Base-by-base conservation (phyloP, 768 basidiomycete species). In the Boletus reticulatus region DNA sequence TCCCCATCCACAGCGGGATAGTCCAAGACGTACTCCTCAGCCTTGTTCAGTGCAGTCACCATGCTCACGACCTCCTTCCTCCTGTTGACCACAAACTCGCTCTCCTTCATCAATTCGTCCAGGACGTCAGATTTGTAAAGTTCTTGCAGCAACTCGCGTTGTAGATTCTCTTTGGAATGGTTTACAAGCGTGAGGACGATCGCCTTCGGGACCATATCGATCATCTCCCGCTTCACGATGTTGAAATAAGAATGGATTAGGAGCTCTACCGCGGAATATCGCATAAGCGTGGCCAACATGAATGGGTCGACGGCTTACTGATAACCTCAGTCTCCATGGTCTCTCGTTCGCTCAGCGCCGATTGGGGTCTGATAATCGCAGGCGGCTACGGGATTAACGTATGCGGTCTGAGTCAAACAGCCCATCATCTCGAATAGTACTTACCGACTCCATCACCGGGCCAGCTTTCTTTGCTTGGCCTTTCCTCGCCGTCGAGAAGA, bases 241-340 rank as follows among this genome's bases (percentile, higher is more conserved):
- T 97, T 94, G 81, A 90, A 98, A 74, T 98, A 98, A 5, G 94
- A 97, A 70, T 90, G 83, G 64, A 98, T 98, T 67, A 99, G 85
- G 45, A 98, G 81, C 74, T 99, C 94, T 95, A 67, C 31, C 39
- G 13, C 11, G 43, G 45, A 6, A 59, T 31, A 37, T 32, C 36
- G 17, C 39, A n/a, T 63, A 17, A 55, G 48, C n/a, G 43, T 41
- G 12, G 14, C 20, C 24, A 4, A 19, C 27, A 20, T 39, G 19
- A 12, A 27, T 17, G 16, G 37, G 34, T 20, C 22, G 2, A n/a
- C 5, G 16, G 84, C 92, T 72, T 64, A 96, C 94, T 99, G 86
- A 98, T 98, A 60, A 99, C 94, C 67, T 99, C 97, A 0, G 96
- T 98, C 74, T 99, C 97, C 88, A 98, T 91, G 31, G 88, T 87